A percentile compares a stretch with the other conserved stretches of the same genome.
Conservation (phyloP, 2,329 filamentous ascomycete species). For the Fusarium phyllophilum region DNA sequence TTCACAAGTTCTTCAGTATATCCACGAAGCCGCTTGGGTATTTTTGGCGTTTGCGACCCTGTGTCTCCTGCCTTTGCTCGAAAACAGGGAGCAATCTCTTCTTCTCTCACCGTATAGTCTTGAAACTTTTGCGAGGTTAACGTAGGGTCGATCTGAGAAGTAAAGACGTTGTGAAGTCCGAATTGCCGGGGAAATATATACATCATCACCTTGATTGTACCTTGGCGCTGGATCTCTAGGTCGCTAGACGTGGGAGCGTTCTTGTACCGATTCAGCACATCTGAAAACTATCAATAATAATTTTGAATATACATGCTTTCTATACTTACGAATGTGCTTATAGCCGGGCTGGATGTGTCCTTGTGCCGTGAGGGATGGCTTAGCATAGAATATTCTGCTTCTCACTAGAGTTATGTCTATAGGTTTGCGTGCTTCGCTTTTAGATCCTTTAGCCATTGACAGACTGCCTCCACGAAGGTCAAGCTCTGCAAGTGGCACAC, state of each 20-base stretch:
- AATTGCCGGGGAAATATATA: constrained; percentile 96
- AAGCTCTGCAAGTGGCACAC: constrained; percentile 62
- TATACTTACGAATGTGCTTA: constrained; percentile 78
- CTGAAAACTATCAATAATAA: constrained; percentile 56
- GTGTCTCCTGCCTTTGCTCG: constrained; percentile 19
- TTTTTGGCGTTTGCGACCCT: constrained; percentile 42
- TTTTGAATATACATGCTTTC: not conserved
- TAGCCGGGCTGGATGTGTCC: constrained; percentile 78
- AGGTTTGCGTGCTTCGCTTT: constrained; percentile 44
- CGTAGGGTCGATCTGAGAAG: constrained; percentile 69
- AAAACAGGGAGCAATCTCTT: constrained; percentile 70
- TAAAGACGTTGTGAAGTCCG: constrained; percentile 91
- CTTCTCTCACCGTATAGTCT: constrained; percentile 86
- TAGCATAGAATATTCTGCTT: constrained; percentile 87
- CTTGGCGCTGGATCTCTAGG: constrained; percentile 42
- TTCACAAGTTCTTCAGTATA: constrained; percentile 66
- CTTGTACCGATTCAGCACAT: constrained; percentile 80
- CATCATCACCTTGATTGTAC: constrained; percentile 81
- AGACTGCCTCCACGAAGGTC: constrained; percentile 40
- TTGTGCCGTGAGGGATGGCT: constrained; percentile 74
- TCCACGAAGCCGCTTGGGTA: constrained; percentile 77
- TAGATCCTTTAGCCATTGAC: not conserved
- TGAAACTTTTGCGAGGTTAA: constrained; percentile 80
- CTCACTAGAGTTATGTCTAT: constrained; percentile 80
- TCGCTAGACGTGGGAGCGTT: not conserved